Percentiles rank a stretch among this genome's conserved stretches.
Evolutionary conservation across 2,329 filamentous ascomycete species (phyloP).

Genomic region (Fusarium bulbicola): DNA sequence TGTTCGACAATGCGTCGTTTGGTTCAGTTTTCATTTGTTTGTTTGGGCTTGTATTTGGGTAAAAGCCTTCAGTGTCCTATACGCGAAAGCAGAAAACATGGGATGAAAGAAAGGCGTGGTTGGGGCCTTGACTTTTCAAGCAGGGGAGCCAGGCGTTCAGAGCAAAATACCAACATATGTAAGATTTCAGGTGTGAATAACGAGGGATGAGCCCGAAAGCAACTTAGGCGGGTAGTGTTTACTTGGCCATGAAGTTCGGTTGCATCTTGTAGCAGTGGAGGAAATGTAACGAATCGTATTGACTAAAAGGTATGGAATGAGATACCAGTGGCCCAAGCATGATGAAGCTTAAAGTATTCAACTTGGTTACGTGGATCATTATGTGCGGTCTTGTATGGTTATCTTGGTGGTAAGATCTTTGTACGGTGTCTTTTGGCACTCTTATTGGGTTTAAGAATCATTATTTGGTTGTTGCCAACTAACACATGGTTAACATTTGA

Average conservation of each 20-base stretch:
- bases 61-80: constrained; percentile 26
- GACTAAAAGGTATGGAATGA: constrained; percentile 19
- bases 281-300: constrained; percentile 5
- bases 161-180: constrained; percentile 44
- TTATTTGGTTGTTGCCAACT: background rate
- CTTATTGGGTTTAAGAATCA: background rate
- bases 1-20: constrained; percentile 23
- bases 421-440: background rate
- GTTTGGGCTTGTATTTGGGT: constrained; percentile 34
- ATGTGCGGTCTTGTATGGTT: background rate
- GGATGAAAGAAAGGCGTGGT: constrained; percentile 12
- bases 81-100: constrained; percentile 6
- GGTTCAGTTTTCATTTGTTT: constrained; percentile 32
- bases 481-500: background rate
- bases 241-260: constrained; percentile 13
- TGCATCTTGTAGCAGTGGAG: constrained; percentile 17
- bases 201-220: constrained; percentile 10
- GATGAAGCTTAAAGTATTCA: background rate
- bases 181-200: constrained; percentile 40
- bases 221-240: constrained; percentile 19
- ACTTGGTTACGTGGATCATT: background rate
- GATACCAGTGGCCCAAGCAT: constrained; percentile 17
- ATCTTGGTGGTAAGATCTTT: background rate
- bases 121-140: constrained; percentile 16
- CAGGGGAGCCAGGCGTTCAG: constrained; percentile 42